These are phyloP conservation scores for Xerocomus brunneocitrinus DNA, from an alignment of 768 basidiomycete species.

Conservation along the genomic window DNA sequence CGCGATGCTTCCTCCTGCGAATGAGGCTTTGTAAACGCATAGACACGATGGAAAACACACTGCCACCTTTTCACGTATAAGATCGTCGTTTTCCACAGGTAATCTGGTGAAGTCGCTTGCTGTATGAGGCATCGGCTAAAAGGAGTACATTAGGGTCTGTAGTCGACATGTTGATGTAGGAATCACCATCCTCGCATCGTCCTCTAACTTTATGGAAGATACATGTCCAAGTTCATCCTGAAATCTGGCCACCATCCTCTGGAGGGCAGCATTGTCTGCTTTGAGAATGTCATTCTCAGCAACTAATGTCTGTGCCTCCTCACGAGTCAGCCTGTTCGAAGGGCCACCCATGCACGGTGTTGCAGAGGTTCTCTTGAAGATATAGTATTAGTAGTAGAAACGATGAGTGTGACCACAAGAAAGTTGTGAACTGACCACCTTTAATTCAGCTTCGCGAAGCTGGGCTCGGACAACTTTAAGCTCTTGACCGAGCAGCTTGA, in stretches of 20 bases:
- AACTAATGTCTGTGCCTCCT: constrained; percentile 8
- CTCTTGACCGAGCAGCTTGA: constrained; percentile 24
- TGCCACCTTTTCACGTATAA: constrained; percentile 13
- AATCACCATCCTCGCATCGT: constrained; percentile 6
- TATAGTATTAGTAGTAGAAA: background rate
- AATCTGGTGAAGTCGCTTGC: constrained; percentile 12
- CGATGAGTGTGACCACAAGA: background rate
- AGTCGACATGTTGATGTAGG: background rate
- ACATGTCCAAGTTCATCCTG: constrained; percentile 6
- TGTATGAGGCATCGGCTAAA: constrained; percentile 9
- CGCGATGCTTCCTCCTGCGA: constrained; percentile 12
- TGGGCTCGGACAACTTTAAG: constrained; percentile 21
- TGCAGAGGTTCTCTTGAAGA: constrained; percentile 10
- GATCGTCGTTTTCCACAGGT: constrained; percentile 13
- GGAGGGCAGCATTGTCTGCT: constrained; percentile 18
- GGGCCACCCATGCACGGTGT: background rate
- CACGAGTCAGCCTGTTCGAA: constrained; percentile 1
- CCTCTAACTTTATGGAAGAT: constrained; percentile 19
- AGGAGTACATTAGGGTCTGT: constrained; percentile 1
- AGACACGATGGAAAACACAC: background rate
- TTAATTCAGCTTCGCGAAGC: constrained; percentile 18
- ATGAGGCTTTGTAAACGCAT: background rate
- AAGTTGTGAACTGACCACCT: constrained; percentile 6
- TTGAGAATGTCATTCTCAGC: constrained; percentile 17
- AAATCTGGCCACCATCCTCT: constrained; percentile 11